Evolutionary conservation across 2,329 filamentous ascomycete genomes (phyloP).

Genomic region (Fusarium azukiicola): DNA sequence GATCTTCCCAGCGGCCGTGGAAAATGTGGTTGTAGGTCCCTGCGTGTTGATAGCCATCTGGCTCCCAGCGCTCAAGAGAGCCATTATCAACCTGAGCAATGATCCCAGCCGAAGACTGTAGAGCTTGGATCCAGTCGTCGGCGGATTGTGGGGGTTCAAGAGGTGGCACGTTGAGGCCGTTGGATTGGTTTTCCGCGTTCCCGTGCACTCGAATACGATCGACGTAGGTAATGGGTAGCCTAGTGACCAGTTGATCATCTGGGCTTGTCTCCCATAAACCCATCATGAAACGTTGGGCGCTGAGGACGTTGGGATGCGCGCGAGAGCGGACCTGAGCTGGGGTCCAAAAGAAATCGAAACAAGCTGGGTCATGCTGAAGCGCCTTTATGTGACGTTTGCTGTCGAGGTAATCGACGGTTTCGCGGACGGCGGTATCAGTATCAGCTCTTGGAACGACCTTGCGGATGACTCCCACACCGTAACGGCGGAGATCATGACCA

Average conservation of each 20-base stretch:
- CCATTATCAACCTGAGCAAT: slow-evolving; percentile 87
- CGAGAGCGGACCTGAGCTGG: slow-evolving; percentile 85
- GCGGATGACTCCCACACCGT: slow-evolving; percentile 83
- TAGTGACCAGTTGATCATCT: slow-evolving; percentile 78
- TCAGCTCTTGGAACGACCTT: slow-evolving; percentile 79
- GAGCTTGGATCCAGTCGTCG: slow-evolving; percentile 64
- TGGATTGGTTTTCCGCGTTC: slow-evolving; percentile 58
- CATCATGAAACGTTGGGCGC: slow-evolving; percentile 84
- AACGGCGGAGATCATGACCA: slow-evolving; percentile 76
- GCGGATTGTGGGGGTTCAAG: slow-evolving; percentile 57
- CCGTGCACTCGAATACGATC: slow-evolving; percentile 85
- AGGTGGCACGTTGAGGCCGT: slow-evolving; percentile 46
- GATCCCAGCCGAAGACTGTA: slow-evolving; percentile 69
- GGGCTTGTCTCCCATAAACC: slow-evolving; percentile 80
- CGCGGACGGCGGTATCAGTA: slow-evolving; percentile 78
- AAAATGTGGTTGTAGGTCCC: slow-evolving; percentile 77
- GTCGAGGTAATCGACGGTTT: slow-evolving; percentile 77
- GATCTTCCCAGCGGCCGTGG: slow-evolving; percentile 75
- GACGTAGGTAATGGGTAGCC: slow-evolving; percentile 83
- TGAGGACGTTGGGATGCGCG: slow-evolving; percentile 81
- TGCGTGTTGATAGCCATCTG: slow-evolving; percentile 81
- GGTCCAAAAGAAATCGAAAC: slow-evolving; percentile 88
- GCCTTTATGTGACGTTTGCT: slow-evolving; percentile 55
- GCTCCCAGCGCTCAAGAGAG: slow-evolving; percentile 86
- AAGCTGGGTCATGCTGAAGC: slow-evolving; percentile 76